Percentiles rank a stretch among this genome's conserved stretches.
phyloP scores from a whole-genome alignment of 164 flowering plant genomes.

The Saururus chinensis region DNA sequence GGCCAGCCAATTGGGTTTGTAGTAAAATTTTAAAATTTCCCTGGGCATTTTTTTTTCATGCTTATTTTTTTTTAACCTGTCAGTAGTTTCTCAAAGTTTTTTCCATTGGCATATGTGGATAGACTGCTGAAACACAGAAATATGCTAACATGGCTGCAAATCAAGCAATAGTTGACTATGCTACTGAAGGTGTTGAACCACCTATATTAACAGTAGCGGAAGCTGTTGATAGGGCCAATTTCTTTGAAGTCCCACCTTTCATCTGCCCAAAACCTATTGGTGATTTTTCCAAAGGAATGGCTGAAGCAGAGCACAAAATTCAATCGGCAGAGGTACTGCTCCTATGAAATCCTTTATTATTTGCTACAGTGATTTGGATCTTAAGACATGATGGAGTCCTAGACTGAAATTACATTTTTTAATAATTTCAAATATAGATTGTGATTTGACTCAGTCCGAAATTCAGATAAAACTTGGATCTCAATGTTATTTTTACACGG shows the following conservation, averaged over 20 bases:
- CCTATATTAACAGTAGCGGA: constrained; percentile 88
- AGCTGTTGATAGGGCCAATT: constrained; percentile 73
- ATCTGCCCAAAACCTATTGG: constrained; percentile 49
- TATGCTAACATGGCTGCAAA: constrained; percentile 73
- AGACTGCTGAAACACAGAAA: constrained; percentile 86
- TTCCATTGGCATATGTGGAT: neutral
- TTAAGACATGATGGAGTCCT: neutral
- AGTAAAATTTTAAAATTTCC: constrained; percentile 25
- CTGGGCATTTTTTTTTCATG: neutral
- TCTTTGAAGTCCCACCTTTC: constrained; percentile 63
- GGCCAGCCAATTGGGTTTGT: constrained; percentile 70
- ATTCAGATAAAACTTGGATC: constrained; percentile 69
- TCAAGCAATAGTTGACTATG: constrained; percentile 57
- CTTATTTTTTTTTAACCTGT: too few species aligned
- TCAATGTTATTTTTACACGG: constrained; percentile 86
- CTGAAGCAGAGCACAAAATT: constrained; percentile 57
- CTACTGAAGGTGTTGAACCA: constrained; percentile 43
- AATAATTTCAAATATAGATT: too few species aligned
- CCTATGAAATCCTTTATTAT: neutral
- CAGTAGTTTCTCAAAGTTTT: neutral
- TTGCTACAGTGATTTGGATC: too few species aligned
- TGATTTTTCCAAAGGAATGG: constrained; percentile 70
- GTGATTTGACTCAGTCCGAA: neutral
- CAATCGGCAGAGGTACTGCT: neutral
- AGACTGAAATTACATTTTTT: neutral